Percentiles rank a stretch among this genome's conserved stretches.
phyloP scores from a whole-genome alignment of 495 filamentous ascomycete genomes.

The Neurospora hispaniola region DNA sequence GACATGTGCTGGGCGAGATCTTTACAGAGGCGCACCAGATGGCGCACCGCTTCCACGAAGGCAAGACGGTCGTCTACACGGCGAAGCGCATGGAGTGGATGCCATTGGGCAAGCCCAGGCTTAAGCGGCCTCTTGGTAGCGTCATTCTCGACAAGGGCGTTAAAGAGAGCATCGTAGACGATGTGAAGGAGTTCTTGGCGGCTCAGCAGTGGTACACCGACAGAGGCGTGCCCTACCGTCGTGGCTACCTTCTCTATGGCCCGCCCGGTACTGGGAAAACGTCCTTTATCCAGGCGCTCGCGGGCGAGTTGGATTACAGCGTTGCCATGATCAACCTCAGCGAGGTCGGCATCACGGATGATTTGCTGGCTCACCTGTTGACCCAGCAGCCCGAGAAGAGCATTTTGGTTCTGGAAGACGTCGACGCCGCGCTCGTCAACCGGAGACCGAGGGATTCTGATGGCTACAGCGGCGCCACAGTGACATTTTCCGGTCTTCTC shows the following conservation, averaged over 20 bases:
- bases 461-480: slow-evolving; percentile 80
- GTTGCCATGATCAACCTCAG: slow-evolving; percentile 91
- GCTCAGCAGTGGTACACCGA: slow-evolving; percentile 85
- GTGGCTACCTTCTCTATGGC: slow-evolving; percentile 88
- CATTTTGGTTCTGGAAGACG: slow-evolving; percentile 84
- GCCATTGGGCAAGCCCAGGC: slow-evolving; percentile 74
- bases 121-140: slow-evolving; percentile 78
- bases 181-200: slow-evolving; percentile 73
- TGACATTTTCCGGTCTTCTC: slow-evolving; percentile 88
- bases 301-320: slow-evolving; percentile 84
- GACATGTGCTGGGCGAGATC: slow-evolving; percentile 74
- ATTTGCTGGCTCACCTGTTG: slow-evolving; percentile 77
- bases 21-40: slow-evolving; percentile 77
- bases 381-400: slow-evolving; percentile 81
- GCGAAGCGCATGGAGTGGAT: slow-evolving; percentile 71
- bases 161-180: slow-evolving; percentile 72
- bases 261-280: slow-evolving; percentile 93
- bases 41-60: slow-evolving; percentile 65
- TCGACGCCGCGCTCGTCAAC: slow-evolving; percentile 85
- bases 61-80: slow-evolving; percentile 91
- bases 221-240: slow-evolving; percentile 86
- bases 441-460: slow-evolving; percentile 67
- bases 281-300: slow-evolving; percentile 91
- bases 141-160: slow-evolving; percentile 81
- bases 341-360: slow-evolving; percentile 86